These are phyloP conservation scores for Monosporozyma unispora DNA, from an alignment of 805 yeast genomes.

Conservation along the genomic window DNA sequence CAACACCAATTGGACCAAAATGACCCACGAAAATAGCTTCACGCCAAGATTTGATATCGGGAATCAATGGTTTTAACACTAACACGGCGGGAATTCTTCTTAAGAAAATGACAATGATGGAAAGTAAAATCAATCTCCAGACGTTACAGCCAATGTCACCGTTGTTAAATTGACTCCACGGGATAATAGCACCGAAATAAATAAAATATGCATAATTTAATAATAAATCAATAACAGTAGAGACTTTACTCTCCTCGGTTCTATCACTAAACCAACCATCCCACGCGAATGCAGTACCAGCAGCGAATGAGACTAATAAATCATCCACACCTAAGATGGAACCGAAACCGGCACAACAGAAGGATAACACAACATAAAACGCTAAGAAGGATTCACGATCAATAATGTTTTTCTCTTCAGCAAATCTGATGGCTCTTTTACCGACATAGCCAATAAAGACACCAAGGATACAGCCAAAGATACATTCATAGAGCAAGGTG, in stretches of 20 bases:
- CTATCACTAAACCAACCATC: constrained; percentile 79
- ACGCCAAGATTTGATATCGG: constrained; percentile 85
- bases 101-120: constrained; percentile 62
- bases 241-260: constrained; percentile 79
- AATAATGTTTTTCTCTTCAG: constrained; percentile 58
- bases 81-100: constrained; percentile 80
- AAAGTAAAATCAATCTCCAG: constrained; percentile 73
- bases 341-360: constrained; percentile 84
- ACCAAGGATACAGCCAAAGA: constrained; percentile 72
- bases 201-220: constrained; percentile 80
- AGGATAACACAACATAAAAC: constrained; percentile 70
- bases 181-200: constrained; percentile 83
- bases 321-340: constrained; percentile 85
- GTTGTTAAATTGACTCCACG: constrained; percentile 74
- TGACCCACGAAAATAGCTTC: constrained; percentile 93
- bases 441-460: constrained; percentile 60
- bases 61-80: constrained; percentile 65
- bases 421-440: constrained; percentile 62
- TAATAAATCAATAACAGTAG: constrained; percentile 80
- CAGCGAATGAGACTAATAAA: constrained; percentile 78
- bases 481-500: constrained; percentile 73
- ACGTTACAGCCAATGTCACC: constrained; percentile 51
- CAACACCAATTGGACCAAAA: constrained; percentile 95
- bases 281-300: constrained; percentile 93
- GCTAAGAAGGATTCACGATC: constrained; percentile 87